These are phyloP conservation scores for Yamadazyma tumulicola DNA, from an alignment of 805 yeast species.

Conservation along the genomic window DNA sequence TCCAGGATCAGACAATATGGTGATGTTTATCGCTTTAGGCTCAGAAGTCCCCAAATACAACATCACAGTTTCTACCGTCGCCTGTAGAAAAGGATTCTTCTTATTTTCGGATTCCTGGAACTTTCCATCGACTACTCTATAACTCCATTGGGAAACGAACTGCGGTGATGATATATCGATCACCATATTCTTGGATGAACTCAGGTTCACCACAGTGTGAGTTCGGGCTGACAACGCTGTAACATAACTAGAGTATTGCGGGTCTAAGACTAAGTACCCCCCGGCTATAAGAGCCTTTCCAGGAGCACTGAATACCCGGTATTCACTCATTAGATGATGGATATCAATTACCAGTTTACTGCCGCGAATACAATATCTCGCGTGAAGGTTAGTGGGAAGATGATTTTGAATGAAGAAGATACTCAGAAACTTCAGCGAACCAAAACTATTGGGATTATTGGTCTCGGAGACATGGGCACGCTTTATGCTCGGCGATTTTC, in stretches of 20 bases:
- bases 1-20: conserved; percentile 79
- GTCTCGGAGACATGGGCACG: conserved; percentile 95
- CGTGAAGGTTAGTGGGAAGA: conserved; percentile 43
- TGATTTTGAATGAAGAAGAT: conserved; percentile 10
- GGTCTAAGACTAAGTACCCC: conserved; percentile 87
- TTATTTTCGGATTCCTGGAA: conserved; percentile 26
- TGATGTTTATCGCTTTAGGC: conserved; percentile 31
- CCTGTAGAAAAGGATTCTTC: conserved; percentile 71
- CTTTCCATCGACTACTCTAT: conserved; percentile 18
- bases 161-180: conserved; percentile 70
- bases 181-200: background rate
- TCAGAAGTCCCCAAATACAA: conserved; percentile 44
- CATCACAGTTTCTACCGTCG: conserved; percentile 54
- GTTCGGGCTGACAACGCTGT: conserved; percentile 87
- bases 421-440: conserved; percentile 15
- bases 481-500: conserved; percentile 78
- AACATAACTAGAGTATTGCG: conserved; percentile 69
- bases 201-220: conserved; percentile 59
- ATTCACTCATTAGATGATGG: background rate
- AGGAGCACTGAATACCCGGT: conserved; percentile 78
- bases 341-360: too few relatives aligned
- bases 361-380: too few relatives aligned
- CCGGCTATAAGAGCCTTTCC: conserved; percentile 95
- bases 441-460: conserved; percentile 83
- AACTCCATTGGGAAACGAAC: conserved; percentile 72